These are phyloP conservation scores for Helichrysum umbraculigerum DNA, from an alignment of 129 eudicot species.

Conservation along the genomic window DNA sequence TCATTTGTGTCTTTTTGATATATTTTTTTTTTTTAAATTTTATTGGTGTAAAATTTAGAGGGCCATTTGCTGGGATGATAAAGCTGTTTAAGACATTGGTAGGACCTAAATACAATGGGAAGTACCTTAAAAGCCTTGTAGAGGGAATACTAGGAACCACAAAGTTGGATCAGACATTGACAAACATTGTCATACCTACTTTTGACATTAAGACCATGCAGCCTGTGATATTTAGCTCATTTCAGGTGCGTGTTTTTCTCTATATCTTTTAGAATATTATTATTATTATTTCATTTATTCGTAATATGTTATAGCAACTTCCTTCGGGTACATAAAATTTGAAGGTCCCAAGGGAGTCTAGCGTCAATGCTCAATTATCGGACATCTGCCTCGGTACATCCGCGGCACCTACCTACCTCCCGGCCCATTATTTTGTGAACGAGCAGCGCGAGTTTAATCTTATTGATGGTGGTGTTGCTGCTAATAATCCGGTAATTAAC, in stretches of 20 bases:
- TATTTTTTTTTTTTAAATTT: too few species aligned
- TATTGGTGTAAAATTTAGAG: constrained; percentile 28
- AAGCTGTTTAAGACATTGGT: constrained; percentile 24
- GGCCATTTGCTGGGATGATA: constrained; percentile 33
- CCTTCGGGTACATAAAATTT: neutral
- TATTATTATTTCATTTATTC: neutral
- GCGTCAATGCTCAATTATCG: constrained; percentile 28
- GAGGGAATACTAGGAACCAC: constrained; percentile 20
- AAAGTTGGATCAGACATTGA: constrained; percentile 46
- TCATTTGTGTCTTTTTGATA: neutral
- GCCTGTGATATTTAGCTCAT: constrained; percentile 56
- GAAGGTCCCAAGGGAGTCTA: constrained; percentile 35
- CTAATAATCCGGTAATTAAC: constrained; percentile 36
- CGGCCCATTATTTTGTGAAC: constrained; percentile 34
- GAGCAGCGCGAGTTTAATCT: constrained; percentile 37
- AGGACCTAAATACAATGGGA: constrained; percentile 51
- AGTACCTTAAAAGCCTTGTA: constrained; percentile 34
- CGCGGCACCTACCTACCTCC: constrained; percentile 39
- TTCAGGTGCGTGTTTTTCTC: constrained; percentile 28
- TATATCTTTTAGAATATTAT: neutral
- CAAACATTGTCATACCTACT: constrained; percentile 30
- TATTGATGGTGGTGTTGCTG: constrained; percentile 37
- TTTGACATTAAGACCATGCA: constrained; percentile 64
- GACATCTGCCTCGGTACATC: constrained; percentile 43
- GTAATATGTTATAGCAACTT: neutral